Evolutionary conservation across 2,329 filamentous ascomycete species (phyloP).

Genomic region (Xylaria sp.): DNA sequence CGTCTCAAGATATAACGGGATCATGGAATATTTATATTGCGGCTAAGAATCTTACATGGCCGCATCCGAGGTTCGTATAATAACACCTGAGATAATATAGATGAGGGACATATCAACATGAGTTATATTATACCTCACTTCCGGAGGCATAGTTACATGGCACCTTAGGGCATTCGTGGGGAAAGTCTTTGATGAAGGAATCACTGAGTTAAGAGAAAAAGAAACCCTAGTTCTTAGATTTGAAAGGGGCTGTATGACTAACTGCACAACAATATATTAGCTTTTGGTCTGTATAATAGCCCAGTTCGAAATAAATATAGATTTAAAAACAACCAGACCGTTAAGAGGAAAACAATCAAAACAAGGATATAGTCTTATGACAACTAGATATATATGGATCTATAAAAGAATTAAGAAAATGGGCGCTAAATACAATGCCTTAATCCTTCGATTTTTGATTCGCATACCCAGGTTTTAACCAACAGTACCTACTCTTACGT

Average conservation of each 20-base stretch:
- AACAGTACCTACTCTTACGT: neutral
- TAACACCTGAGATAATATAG: no score
- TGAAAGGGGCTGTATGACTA: neutral
- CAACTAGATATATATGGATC: neutral
- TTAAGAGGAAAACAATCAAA: neutral
- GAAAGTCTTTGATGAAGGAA: neutral
- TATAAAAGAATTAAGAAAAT: no score
- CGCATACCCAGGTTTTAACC: neutral
- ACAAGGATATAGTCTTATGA: neutral
- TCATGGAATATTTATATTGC: no score
- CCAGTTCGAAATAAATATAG: neutral
- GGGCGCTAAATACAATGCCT: no score
- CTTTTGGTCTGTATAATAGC: neutral
- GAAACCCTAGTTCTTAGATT: neutral
- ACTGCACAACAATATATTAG: neutral
- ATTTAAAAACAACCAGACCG: neutral
- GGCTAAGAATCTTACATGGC: no score
- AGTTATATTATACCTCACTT: no score
- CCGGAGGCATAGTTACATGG: no score
- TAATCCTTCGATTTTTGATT: neutral
- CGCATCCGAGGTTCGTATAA: no score
- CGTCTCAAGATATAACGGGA: no score
- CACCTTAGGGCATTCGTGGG: no score
- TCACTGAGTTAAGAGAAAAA: neutral
- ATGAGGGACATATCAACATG: no score